Base-by-base conservation (phyloP, 2,329 filamentous ascomycete genomes). In the Dothidotthia symphoricarpi region DNA sequence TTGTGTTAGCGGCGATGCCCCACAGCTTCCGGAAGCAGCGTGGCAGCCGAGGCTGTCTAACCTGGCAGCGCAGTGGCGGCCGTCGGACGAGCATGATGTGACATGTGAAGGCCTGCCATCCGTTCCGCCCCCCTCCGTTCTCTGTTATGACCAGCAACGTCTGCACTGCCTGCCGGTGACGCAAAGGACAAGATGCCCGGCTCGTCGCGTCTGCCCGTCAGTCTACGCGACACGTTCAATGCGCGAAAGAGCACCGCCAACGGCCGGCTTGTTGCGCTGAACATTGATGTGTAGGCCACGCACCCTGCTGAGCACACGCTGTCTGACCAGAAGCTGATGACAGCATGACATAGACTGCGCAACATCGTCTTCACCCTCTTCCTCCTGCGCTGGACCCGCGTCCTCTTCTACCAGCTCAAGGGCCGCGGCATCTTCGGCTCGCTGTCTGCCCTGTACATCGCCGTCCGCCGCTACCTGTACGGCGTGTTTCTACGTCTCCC, bases 321-420 rank as follows among this genome's bases (percentile, higher is more conserved):
- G 19, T 5, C 9, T 22, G 19, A 22, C 19, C 9, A 22, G 19
- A 22, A 9, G 19, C 19, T 22, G 19, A 22, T 9, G 9, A 22
- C 19, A 29, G 22, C 17, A 13, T 24, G 6, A 34, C 27, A 46
- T 36, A 91, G 88, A 43, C 61, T 95, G 45, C 86, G 88, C 37
- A 95, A 96, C 64, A 74, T 96, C 43, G 74, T 97, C 56, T 95
- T 97, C 68, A 76, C 90, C 61, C 78, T 95, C 55, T 96, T 97
- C 71, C 66, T 96, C 43, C 73, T 95, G 31, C 85, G 90, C 63
- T 86, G 89, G 75, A 80, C 85, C 22, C 86, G 88, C 51, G 86
- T 85, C 59, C 78, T 80, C 17, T 85, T 88, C 64, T 85, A 88
- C 72, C 87, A 93, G 62, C 77, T 97, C 53, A 88, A 86, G 60